Conservation (phyloP, 176 grass and related monocot genomes). For the Alopecurus myosuroides region DNA sequence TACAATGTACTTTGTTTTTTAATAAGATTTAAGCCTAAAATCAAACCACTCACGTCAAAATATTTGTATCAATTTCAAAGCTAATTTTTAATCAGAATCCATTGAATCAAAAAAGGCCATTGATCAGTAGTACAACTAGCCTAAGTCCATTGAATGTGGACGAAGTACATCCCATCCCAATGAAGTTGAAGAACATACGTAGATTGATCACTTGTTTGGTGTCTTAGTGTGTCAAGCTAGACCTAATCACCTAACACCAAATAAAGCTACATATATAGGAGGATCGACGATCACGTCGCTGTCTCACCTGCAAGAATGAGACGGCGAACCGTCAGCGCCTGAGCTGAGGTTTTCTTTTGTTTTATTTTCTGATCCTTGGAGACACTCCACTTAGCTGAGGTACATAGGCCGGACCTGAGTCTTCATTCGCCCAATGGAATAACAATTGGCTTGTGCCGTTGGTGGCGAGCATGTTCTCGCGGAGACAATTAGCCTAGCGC, state of each 20-base stretch:
- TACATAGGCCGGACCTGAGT: background rate
- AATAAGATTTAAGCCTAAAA: background rate
- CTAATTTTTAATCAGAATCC: background rate
- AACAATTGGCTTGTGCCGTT: background rate
- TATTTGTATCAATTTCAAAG: no score
- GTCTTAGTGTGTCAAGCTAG: background rate
- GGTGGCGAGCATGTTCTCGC: background rate
- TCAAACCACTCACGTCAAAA: background rate
- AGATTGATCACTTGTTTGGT: background rate
- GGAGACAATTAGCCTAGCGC: background rate
- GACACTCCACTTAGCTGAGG: background rate
- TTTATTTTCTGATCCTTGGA: background rate
- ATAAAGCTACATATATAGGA: background rate
- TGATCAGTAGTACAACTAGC: background rate
- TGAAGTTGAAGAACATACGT: background rate
- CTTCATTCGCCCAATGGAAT: background rate
- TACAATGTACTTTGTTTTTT: background rate
- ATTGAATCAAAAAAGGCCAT: background rate
- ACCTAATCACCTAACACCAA: conserved; percentile 9
- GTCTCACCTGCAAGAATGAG: background rate
- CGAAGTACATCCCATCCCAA: background rate
- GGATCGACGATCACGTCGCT: background rate
- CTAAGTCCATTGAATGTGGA: conserved; percentile 29
- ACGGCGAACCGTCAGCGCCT: background rate
- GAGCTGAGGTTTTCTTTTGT: background rate